Conservation (phyloP, 2,329 filamentous ascomycete genomes). For the Aureobasidium sp. region DNA sequence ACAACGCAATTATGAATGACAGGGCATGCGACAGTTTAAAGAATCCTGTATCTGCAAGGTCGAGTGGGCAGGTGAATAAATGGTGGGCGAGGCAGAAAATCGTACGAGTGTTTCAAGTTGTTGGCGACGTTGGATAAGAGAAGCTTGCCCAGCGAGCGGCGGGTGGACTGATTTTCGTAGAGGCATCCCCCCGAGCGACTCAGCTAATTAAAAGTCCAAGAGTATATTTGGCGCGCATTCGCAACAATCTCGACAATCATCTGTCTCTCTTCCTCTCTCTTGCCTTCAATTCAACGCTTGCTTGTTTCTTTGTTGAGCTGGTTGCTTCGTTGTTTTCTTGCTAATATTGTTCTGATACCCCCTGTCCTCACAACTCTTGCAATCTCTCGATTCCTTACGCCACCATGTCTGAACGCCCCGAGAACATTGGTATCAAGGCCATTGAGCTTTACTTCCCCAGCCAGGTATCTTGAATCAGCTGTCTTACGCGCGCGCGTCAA, state of each 20-base stretch:
- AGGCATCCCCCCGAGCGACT: neutral
- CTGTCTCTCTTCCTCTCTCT: neutral
- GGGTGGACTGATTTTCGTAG: constrained; percentile 10
- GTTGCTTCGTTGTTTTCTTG: constrained; percentile 5
- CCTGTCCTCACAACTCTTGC: neutral
- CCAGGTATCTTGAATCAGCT: constrained; percentile 36
- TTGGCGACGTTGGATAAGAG: constrained; percentile 12
- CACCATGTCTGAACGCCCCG: constrained; percentile 39
- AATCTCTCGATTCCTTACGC: neutral
- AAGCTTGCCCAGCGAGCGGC: constrained; percentile 1
- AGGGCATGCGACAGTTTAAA: no score
- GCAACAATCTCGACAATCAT: constrained; percentile 6
- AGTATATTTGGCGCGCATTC: constrained; percentile 12
- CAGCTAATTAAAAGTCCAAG: constrained; percentile 2
- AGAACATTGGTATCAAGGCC: constrained; percentile 49
- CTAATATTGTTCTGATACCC: constrained; percentile 14
- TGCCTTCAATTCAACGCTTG: neutral
- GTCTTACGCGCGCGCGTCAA: neutral
- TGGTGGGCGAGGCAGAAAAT: neutral
- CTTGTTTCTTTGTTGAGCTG: constrained; percentile 14
- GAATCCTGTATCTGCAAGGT: no score
- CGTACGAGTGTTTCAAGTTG: constrained; percentile 2
- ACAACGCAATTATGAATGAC: no score
- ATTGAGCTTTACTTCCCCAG: constrained; percentile 50
- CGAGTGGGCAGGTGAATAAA: no score